Percentiles rank a stretch among this genome's conserved stretches.
Conservation (phyloP, 2,329 filamentous ascomycete genomes). For the Trichoderma koningii region DNA sequence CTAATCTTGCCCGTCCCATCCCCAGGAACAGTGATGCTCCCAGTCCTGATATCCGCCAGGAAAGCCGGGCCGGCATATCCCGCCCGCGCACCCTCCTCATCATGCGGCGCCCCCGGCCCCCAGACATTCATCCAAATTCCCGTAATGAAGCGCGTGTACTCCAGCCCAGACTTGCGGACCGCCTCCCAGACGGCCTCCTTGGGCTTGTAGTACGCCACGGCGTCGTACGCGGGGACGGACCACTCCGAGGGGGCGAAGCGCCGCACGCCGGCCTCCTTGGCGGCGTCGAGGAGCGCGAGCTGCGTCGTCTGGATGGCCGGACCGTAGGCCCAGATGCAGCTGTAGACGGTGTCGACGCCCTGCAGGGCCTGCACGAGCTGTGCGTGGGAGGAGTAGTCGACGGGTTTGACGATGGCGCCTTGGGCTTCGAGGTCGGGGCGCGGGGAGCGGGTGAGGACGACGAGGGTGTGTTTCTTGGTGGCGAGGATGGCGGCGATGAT, state of each 20-base stretch:
- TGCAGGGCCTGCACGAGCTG: constrained; percentile 14
- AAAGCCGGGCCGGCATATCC: constrained; percentile 11
- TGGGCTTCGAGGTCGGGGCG: constrained; percentile 3
- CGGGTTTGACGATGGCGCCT: constrained; percentile 7
- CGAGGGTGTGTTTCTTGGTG: constrained; percentile 18
- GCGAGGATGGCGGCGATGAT: constrained; percentile 23
- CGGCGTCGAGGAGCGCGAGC: constrained; percentile 17
- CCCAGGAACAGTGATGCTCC: background rate
- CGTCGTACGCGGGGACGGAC: constrained; percentile 15
- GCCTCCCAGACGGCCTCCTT: constrained; percentile 23
- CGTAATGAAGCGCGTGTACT: constrained; percentile 25
- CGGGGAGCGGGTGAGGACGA: constrained; percentile 20
- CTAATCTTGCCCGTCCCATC: background rate
- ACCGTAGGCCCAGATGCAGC: constrained; percentile 19
- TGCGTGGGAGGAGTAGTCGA: constrained; percentile 17
- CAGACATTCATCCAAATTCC: constrained; percentile 26
- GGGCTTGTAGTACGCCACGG: background rate
- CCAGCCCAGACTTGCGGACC: constrained; percentile 12
- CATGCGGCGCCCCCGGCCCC: background rate
- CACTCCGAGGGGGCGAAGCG: constrained; percentile 15
- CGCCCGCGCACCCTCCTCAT: background rate
- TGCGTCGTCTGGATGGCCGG: background rate
- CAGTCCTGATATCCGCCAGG: constrained; percentile 2
- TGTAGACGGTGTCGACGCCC: constrained; percentile 22
- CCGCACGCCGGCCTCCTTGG: constrained; percentile 19